phyloP scores from a whole-genome alignment of 2,329 filamentous ascomycete genomes.

The Pseudocercospora macadamiae region DNA sequence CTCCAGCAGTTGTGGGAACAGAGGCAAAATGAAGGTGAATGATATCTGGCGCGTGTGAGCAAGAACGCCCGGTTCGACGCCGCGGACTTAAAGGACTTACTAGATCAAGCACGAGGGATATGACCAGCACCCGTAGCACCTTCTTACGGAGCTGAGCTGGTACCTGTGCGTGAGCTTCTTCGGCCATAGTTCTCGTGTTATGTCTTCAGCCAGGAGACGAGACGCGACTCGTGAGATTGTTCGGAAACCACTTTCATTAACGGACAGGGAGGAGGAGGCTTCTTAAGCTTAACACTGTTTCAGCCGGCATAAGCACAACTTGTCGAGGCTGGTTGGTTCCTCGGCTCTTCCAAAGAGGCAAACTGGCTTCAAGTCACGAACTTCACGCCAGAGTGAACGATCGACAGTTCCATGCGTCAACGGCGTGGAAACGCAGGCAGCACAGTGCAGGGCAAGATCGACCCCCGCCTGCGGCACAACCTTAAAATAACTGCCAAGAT shows the following conservation, averaged over 20 bases:
- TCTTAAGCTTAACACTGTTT: conserved; percentile 1
- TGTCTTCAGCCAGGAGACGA: background rate
- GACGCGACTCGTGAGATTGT: background rate
- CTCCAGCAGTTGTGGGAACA: conserved; percentile 92
- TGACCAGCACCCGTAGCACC: conserved; percentile 28
- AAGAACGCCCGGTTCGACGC: no score
- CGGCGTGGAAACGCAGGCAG: no score
- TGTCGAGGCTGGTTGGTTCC: no score
- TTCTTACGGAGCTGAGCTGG: conserved; percentile 26
- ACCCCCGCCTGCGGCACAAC: background rate
- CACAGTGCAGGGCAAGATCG: no score
- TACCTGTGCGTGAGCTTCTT: conserved; percentile 10
- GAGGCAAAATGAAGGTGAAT: conserved; percentile 95
- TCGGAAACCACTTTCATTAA: background rate
- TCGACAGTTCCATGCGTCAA: no score
- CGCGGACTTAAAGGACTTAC: no score
- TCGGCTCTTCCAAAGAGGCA: background rate
- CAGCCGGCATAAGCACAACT: no score
- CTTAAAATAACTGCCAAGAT: background rate
- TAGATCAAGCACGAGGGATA: conserved; percentile 30
- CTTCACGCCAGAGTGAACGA: no score
- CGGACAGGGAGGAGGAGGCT: background rate
- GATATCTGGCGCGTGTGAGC: conserved; percentile 68
- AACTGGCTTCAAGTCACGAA: background rate
- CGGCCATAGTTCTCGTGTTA: conserved; percentile 15